A percentile compares a stretch with the other conserved stretches of the same genome.
Evolutionary conservation across 1,139 yeast genomes (phyloP).

Genomic region (Kodamaea plutei): DNA sequence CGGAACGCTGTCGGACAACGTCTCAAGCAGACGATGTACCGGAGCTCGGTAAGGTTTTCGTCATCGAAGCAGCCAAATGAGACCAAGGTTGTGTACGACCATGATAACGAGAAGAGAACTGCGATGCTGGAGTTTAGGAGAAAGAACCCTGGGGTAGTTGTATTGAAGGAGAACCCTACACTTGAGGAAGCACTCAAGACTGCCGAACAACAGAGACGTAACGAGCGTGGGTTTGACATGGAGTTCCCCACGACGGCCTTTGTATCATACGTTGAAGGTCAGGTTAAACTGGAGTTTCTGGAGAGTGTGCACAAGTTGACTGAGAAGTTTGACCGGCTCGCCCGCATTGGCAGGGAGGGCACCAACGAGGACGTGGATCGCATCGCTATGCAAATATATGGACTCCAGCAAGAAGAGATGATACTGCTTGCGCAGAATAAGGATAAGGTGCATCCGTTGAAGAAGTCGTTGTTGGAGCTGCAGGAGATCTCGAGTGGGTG

Average conservation of each 20-base stretch:
- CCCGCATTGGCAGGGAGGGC: conserved; percentile 4
- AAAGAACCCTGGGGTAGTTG: conserved; percentile 6
- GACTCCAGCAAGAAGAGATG: conserved; percentile 8
- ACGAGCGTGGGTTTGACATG: conserved; percentile 7
- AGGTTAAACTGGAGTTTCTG: conserved; percentile 5
- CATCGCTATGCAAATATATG: conserved; percentile 7
- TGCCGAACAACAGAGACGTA: conserved; percentile 6
- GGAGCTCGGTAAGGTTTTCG: conserved; percentile 4
- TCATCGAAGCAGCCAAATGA: conserved; percentile 8
- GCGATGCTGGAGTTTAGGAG: conserved; percentile 6
- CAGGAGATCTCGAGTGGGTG: conserved; percentile 19
- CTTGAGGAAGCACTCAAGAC: conserved; percentile 6
- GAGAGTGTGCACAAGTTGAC: conserved; percentile 6
- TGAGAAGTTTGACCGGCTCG: conserved; percentile 8
- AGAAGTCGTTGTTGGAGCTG: conserved; percentile 35
- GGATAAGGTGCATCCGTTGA: conserved; percentile 27
- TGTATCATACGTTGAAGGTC: conserved; percentile 1
- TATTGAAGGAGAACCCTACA: conserved; percentile 6
- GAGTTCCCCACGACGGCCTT: conserved; percentile 7
- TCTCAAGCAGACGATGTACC: no score
- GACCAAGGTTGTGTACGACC: neutral
- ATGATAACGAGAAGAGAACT: conserved; percentile 1
- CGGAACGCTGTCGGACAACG: no score
- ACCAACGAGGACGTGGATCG: conserved; percentile 6
- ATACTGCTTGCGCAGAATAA: conserved; percentile 4